phyloP scores from a whole-genome alignment of 768 basidiomycete genomes.

The Phaeotremella skinneri region DNA sequence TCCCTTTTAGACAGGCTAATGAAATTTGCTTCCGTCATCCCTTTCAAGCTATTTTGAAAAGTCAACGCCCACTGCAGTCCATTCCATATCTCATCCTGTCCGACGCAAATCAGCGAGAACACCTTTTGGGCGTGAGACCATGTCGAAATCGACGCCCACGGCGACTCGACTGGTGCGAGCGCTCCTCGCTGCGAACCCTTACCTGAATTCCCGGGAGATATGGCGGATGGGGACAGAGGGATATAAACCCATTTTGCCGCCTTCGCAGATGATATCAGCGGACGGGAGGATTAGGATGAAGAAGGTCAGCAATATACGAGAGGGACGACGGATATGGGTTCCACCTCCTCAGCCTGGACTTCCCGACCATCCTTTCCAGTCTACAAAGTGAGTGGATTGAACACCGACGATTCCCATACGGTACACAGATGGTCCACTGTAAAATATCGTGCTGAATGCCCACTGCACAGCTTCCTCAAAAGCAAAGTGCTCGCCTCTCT shows the following conservation, averaged over 20 bases:
- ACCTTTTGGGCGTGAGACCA: too few species aligned
- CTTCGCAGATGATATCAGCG: conserved; percentile 16
- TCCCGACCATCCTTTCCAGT: conserved; percentile 44
- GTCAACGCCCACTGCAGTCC: too few species aligned
- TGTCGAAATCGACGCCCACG: conserved; percentile 3
- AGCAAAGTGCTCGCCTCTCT: conserved; percentile 28
- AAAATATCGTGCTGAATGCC: background rate
- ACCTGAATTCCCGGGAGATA: conserved; percentile 26
- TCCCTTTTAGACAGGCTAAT: too few species aligned
- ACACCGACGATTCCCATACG: background rate
- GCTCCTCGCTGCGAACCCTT: conserved; percentile 5
- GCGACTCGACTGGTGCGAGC: conserved; percentile 12
- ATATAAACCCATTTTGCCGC: conserved; percentile 20
- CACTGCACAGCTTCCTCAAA: conserved; percentile 33
- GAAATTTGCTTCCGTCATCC: too few species aligned
- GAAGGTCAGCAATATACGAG: conserved; percentile 34
- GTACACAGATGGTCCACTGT: background rate
- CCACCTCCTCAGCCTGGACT: conserved; percentile 32
- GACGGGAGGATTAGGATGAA: conserved; percentile 38
- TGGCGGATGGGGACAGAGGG: conserved; percentile 26
- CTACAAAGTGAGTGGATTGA: conserved; percentile 29
- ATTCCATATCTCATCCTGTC: too few species aligned
- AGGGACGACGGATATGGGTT: conserved; percentile 32
- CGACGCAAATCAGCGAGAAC: too few species aligned
- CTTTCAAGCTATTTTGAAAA: too few species aligned